Evolutionary conservation across 441 rosid genomes (phyloP), one percentile per base, ranked within the genome.

Genomic region (Gossypium schwendimanii): DNA sequence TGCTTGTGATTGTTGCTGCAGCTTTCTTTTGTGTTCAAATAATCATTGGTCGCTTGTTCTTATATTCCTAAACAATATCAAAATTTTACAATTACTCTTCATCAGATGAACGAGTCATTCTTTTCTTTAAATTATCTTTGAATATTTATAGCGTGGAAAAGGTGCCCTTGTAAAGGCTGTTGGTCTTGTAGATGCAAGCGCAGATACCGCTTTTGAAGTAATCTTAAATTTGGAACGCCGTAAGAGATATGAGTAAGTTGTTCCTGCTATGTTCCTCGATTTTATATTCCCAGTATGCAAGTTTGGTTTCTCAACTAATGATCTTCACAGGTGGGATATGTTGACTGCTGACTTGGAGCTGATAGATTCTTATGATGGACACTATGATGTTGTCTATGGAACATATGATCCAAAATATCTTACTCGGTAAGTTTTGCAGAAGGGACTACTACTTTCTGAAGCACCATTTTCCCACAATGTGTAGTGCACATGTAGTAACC

Each of bases 131-230:
- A 49, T 50, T 36, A 24, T 49, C 31, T 76, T 78, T 82, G 63
- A 80, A 53, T 67, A 53, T 73, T 73, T 82, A 72, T 78, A 96
- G 99, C 85, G 77, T 81, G 87, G 87, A 69, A 91, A 88, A 85
- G 96, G 97, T 77, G 85, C 76, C 76, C 94, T 96, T 74, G 97
- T 96, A 77, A 93, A 92, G 82, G 90, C 99, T 72, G 96, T 93
- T 80, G 93, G 86, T 69, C 96, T 92, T 59, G 81, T 91, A 74
- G 99, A 96, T 83, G 91, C 96, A 70, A 87, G 79, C 78, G 94
- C 96, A 54, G 99, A 96, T 85, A 77, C 92, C 67, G 91, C 87
- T 76, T 96, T 96, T 78, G 99, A 96, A 79, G 91, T 91, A 75
- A 72, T 96, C 77, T 74, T 88, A 72, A 90, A 86, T 71, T 85